Base-by-base conservation (phyloP, 2,329 filamentous ascomycete species). In the Curvularia lunata region DNA sequence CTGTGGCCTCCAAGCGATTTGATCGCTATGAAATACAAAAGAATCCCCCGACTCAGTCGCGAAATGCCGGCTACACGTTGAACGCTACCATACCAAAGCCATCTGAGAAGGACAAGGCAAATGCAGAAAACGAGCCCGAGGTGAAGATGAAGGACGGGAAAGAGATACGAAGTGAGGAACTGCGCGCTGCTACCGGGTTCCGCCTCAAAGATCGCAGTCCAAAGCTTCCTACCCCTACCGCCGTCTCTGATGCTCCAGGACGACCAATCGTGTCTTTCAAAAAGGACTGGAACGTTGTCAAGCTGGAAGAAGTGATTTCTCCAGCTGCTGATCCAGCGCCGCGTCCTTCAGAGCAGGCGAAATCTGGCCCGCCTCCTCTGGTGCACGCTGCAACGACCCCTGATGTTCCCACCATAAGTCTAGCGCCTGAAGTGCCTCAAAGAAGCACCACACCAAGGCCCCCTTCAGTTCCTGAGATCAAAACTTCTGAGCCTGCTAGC, bases 251-350 rank as follows among this genome's bases (percentile, higher is more conserved):
- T 80, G 90, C 85, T 73, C 90, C 91, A 69, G 92, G 92, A 69
- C 88, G 94, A 74, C 94, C 94, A 63, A 98, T 98, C 82, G 94
- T 98, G 83, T 98, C 94, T 84, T 98, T 98, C 84, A 86, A 96
- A 79, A 86, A 86, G 71, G 86, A 89, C 75, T 97, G 91, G 88
- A 86, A 85, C 75, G 87, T 90, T 75, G 82, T 90, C 83, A 89
- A 92, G 86, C 79, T 86, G 81, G 90, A 88, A 78, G 77, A 81
- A 55, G 77, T 79, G 28, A 71, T 74, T 21, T 76, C 75, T 2
- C 50, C 67, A n/a, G 50, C 69, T 7, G 59, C 68, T 2, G 62
- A 68, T n/a, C 48, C 65, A 16, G 61, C 58, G 16, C 59, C 67
- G 50, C 63, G 62, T 40, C 57, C 67, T 45, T n/a, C 61, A 4